Conservation (phyloP, 2,329 filamentous ascomycete genomes). For the Alternaria angustiovoidea region DNA sequence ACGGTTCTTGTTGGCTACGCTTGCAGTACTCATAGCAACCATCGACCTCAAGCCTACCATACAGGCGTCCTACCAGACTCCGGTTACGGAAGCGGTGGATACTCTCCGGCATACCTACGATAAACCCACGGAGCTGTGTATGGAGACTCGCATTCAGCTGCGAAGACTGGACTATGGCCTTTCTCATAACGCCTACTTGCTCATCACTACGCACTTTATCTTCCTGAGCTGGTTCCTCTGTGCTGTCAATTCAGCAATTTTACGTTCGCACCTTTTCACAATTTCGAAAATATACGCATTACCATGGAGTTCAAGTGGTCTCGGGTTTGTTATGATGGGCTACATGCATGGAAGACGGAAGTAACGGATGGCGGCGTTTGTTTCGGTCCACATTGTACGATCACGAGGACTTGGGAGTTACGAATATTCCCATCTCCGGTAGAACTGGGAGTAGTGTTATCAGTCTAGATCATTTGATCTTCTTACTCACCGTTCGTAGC, state of each 20-base stretch:
- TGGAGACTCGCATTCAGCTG: not conserved
- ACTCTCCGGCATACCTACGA: constrained; percentile 25
- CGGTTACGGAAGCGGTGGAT: constrained; percentile 40
- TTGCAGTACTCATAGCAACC: constrained; percentile 66
- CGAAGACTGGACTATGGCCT: not conserved
- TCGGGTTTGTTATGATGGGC: constrained; percentile 14
- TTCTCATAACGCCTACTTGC: not conserved
- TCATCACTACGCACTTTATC: constrained; percentile 11
- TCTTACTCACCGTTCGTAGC: constrained; percentile 2
- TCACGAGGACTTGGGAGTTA: constrained; percentile 24
- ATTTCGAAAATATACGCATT: constrained; percentile 28
- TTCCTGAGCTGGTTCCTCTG: constrained; percentile 38
- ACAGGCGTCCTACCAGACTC: constrained; percentile 38
- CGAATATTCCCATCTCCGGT: constrained; percentile 22
- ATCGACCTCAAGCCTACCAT: constrained; percentile 34
- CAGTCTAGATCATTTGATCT: not conserved
- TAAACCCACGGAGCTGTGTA: constrained; percentile 3
- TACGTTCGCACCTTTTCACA: constrained; percentile 16
- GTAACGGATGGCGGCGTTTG: constrained; percentile 5
- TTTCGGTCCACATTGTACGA: constrained; percentile 29
- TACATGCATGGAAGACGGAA: constrained; percentile 20
- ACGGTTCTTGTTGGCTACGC: constrained; percentile 84
- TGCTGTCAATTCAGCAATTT: constrained; percentile 21
- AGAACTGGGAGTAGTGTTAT: constrained; percentile 23
- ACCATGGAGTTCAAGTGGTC: constrained; percentile 35